phyloP scores from a whole-genome alignment of 2,329 filamentous ascomycete species.

The Epichloe brachyelytri region DNA sequence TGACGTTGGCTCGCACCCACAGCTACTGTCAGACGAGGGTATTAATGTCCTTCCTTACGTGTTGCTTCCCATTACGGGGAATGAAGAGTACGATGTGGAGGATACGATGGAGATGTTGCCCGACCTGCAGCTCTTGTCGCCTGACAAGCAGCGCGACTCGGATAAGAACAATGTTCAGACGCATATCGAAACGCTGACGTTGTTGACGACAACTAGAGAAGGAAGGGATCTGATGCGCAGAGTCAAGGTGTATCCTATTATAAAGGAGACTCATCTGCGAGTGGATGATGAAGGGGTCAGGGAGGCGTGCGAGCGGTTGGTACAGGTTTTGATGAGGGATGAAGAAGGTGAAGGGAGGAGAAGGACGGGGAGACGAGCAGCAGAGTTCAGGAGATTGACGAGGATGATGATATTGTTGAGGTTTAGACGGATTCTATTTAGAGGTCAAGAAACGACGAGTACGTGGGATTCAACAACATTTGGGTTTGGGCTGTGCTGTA shows the following conservation, averaged over 20 bases:
- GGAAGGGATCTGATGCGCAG: slow-evolving; percentile 63
- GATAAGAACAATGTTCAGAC: slow-evolving; percentile 68
- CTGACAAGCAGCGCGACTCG: slow-evolving; percentile 75
- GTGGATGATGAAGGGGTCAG: slow-evolving; percentile 67
- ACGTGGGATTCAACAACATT: neutral
- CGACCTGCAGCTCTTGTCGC: slow-evolving; percentile 77
- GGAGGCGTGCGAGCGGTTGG: slow-evolving; percentile 77
- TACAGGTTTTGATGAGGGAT: slow-evolving; percentile 77
- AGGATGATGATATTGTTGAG: slow-evolving; percentile 42
- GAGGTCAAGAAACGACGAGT: neutral
- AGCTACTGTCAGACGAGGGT: slow-evolving; percentile 56
- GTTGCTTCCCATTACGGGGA: slow-evolving; percentile 74
- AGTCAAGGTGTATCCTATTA: slow-evolving; percentile 76
- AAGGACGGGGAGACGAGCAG: slow-evolving; percentile 19
- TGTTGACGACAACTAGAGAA: slow-evolving; percentile 66
- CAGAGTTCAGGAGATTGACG: slow-evolving; percentile 33
- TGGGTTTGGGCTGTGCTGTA: neutral
- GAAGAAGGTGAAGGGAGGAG: slow-evolving; percentile 39
- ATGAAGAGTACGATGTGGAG: slow-evolving; percentile 77
- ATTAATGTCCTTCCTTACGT: slow-evolving; percentile 82
- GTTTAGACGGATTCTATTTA: slow-evolving; percentile 25
- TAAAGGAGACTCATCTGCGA: slow-evolving; percentile 72
- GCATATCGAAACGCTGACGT: slow-evolving; percentile 75
- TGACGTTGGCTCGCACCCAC: slow-evolving; percentile 58
- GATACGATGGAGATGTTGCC: slow-evolving; percentile 78